phyloP scores from a whole-genome alignment of 2,329 filamentous ascomycete species.

The Trichoderma endophyticum region DNA sequence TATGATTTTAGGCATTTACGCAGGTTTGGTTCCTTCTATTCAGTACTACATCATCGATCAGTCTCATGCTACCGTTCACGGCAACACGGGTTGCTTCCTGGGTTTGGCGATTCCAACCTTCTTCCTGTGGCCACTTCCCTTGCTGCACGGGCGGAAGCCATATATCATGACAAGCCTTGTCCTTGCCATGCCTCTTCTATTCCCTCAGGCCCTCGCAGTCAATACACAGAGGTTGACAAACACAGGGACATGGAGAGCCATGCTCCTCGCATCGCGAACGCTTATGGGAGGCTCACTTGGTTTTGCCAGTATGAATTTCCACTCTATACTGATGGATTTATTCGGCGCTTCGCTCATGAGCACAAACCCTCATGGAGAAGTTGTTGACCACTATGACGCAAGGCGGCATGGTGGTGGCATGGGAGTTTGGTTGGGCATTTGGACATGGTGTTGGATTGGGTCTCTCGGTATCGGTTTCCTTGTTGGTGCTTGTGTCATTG shows the following conservation, averaged over 20 bases:
- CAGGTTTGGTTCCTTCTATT: conserved; percentile 73
- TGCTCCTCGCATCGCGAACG: conserved; percentile 61
- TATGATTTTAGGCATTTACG: conserved; percentile 70
- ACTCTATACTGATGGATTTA: conserved; percentile 67
- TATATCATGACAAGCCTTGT: conserved; percentile 69
- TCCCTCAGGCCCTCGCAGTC: conserved; percentile 70
- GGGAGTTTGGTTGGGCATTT: conserved; percentile 75
- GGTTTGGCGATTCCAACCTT: conserved; percentile 69
- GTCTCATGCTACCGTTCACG: conserved; percentile 64
- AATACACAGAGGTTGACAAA: conserved; percentile 54
- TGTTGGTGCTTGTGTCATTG: conserved; percentile 67
- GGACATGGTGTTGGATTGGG: conserved; percentile 74
- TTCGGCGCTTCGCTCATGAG: conserved; percentile 76
- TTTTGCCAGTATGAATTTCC: conserved; percentile 74
- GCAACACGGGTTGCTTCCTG: conserved; percentile 70
- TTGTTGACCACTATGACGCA: conserved; percentile 64
- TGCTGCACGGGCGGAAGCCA: conserved; percentile 73
- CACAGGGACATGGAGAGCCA: conserved; percentile 53
- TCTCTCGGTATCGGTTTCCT: conserved; percentile 70
- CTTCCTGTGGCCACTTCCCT: conserved; percentile 69
- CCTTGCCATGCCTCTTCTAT: conserved; percentile 68
- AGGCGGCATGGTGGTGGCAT: conserved; percentile 74
- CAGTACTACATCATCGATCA: conserved; percentile 73
- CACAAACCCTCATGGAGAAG: conserved; percentile 67
- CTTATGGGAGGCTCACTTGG: conserved; percentile 68